Conservation (phyloP, 2,329 filamentous ascomycete genomes). For the Metarhizium anisopliae region DNA sequence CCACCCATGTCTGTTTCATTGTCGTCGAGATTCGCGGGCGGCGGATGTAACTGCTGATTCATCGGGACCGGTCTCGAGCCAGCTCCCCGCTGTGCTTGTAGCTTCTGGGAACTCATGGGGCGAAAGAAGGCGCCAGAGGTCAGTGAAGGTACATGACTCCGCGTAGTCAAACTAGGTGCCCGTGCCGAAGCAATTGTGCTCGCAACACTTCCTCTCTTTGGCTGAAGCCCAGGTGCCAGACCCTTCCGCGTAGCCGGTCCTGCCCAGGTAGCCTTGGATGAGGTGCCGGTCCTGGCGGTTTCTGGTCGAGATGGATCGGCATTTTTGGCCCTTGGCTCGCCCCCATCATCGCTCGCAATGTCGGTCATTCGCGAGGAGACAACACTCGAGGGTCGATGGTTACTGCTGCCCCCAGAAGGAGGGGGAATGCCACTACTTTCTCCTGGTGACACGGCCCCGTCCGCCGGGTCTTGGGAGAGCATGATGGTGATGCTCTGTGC, state of each 20-base stretch:
- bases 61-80: conserved; percentile 35
- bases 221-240: conserved; percentile 30
- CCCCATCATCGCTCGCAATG: conserved; percentile 48
- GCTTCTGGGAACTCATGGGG: conserved; percentile 91
- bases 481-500: conserved; percentile 18
- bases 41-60: conserved; percentile 25
- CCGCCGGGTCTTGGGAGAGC: conserved; percentile 27
- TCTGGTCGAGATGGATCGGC: conserved; percentile 44
- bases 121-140: conserved; percentile 88
- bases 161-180: conserved; percentile 54
- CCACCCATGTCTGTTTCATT: conserved; percentile 35
- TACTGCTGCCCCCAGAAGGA: conserved; percentile 23
- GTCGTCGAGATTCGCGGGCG: conserved; percentile 25
- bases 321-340: conserved; percentile 28
- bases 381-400: conserved; percentile 49
- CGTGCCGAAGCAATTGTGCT: conserved; percentile 40
- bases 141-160: conserved; percentile 83
- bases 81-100: conserved; percentile 77
- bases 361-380: conserved; percentile 68
- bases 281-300: conserved; percentile 42
- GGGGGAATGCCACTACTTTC: conserved; percentile 30
- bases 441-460: conserved; percentile 25
- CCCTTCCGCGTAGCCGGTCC: conserved; percentile 48
- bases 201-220: conserved; percentile 33
- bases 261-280: conserved; percentile 37